Evolutionary conservation across 495 filamentous ascomycete species (phyloP), one percentile per base, ranked within the genome.

Genomic region (Aspergillus leporis): DNA sequence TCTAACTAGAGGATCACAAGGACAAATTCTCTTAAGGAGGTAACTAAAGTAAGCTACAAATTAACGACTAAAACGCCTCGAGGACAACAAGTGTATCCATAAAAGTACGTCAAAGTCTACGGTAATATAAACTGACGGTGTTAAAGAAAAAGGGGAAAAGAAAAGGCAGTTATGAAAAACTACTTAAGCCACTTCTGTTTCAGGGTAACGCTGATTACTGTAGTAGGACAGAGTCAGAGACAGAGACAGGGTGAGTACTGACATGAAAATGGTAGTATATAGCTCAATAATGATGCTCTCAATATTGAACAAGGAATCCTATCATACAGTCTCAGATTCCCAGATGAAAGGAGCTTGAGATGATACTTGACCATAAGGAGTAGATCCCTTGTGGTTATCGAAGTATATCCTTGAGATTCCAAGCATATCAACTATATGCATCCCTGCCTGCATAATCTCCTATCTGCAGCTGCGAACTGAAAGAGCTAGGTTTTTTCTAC

Each of bases 381-480:
- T 36, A 36, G 13, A 36, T 36, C 32, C 9, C 16, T 41, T 14
- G 10, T 16, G 10, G n/a, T 41, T 5, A 6, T 41, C 38, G 14
- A 41, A 16, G 14, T n/a, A 3, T 28, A 28, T 41, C 14, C 38
- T 5, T 14, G n/a, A 16, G 38, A 7, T 41, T 36, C 38, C 16
- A 41, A 16, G 38, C 38, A 14, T 14, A n/a, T 41, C 38, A 18
- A n/a, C 16, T 16, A 18, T n/a, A 14, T 3, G 1, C 14, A 41
- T 41, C 38, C 38, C 38, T 41, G 38, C 6, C 12, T 41, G 38
- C 38, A 41, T 41, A 3, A 16, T 41, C 38, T 41, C 38, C 38
- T 18, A 41, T 41, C 38, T 41, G 38, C 38, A n/a, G 38, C 38
- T 41, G 38, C 38, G 38, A 41, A 41, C 38, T 41, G 38, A 41